Base-by-base conservation (phyloP, 2,329 filamentous ascomycete genomes). In the Pyrenophora tritici-repentis region DNA sequence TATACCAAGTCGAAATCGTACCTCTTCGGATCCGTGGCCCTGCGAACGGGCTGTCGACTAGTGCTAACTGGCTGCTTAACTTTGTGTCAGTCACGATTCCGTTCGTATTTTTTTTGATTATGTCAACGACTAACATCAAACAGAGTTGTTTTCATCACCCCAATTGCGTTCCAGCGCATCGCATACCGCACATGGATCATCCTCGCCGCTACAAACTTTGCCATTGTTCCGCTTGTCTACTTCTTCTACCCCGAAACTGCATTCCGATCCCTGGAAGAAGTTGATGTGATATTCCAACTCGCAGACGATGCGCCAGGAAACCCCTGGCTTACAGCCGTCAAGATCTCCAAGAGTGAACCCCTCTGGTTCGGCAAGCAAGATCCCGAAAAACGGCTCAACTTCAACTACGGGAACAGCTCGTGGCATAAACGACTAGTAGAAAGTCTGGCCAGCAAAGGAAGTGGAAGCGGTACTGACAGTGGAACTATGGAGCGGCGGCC, bases 11-110 rank as follows among this genome's bases (percentile, higher is more conserved):
- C 68, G 91, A 96, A 79, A 87, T 94, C 74, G 95, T 89, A 81
- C 90, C 91, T 45, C 83, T 96, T 48, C 88, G 89, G 56, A 92
- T 96, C 75, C 88, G 91, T 68, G 89, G 91, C 18, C 88, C 90
- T 55, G 91, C 91, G 77, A 90, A 96, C 53, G 91, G 83, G 63
- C 82, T 96, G 36, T 92, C 90, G 41, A 95, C 91, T 9, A 89
- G 90, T 62, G 91, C 88, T 71, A 95, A 95, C 83, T 96, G 91
- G 91, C 81, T 94, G 56, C 92, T 71, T 18, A 71, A 70, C 34
- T 71, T 66, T 35, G 46, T 70, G 68, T 68, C 58, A 45, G 83
- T 86, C 83, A 9, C 9, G 48, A 13, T 13, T n/a, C 7, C 8
- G 10, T 13, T 16, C 7, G 3, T 6, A 7, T 10, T 6, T 6